A percentile compares a stretch with the other conserved stretches of the same genome.
Evolutionary conservation across 305 asterid genomes (phyloP).

Genomic region (Andrographis paniculata): DNA sequence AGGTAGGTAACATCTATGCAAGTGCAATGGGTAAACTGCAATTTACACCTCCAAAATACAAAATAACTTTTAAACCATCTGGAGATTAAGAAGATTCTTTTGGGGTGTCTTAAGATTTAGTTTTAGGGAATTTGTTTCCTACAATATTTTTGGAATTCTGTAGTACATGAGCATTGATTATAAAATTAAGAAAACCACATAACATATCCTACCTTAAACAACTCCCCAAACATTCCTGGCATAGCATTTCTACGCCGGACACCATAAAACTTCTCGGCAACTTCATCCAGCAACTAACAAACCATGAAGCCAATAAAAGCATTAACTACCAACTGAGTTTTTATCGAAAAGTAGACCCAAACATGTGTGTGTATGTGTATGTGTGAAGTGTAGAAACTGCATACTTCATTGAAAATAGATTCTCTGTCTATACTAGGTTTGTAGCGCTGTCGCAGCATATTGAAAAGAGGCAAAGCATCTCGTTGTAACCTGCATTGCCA

Average conservation of each 20-base stretch:
- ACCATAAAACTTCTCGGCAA: conserved; percentile 83
- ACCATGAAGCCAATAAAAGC: conserved; percentile 19
- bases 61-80: no score
- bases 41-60: no score
- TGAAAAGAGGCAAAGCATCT: conserved; percentile 88
- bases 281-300: conserved; percentile 69
- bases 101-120: no score
- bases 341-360: neutral
- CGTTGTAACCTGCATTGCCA: conserved; percentile 67
- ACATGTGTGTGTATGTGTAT: neutral
- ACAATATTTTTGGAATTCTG: no score
- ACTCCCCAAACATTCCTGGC: conserved; percentile 96
- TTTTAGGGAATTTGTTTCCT: no score
- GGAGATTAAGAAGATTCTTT: no score
- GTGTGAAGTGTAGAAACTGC: conserved; percentile 15
- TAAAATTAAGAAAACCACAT: neutral
- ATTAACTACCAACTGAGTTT: conserved; percentile 6
- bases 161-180: no score
- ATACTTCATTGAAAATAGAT: conserved; percentile 59
- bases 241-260: conserved; percentile 63
- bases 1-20: no score
- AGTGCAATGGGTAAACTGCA: no score
- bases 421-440: conserved; percentile 60
- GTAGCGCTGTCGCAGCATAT: conserved; percentile 71
- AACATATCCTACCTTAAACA: conserved; percentile 61